Evolutionary conservation across 768 basidiomycete species (phyloP).

Genomic region (Termitomyces sp.): DNA sequence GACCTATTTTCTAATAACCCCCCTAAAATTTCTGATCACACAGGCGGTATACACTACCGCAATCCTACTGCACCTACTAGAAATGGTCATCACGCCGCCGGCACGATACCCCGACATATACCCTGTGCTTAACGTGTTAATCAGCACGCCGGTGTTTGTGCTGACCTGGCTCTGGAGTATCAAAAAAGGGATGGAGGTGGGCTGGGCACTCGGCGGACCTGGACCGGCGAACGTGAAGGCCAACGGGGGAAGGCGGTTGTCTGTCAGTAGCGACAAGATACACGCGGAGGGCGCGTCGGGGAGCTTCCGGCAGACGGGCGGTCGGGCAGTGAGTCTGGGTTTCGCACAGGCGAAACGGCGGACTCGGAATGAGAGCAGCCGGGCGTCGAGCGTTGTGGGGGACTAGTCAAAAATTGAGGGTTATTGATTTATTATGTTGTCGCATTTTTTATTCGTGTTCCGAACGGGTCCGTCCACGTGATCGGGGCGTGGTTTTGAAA

Average conservation of each 20-base stretch:
- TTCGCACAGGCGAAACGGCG: background rate
- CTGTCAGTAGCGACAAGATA: slow-evolving; percentile 1
- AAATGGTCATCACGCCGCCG: slow-evolving; percentile 61
- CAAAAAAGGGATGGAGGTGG: slow-evolving; percentile 71
- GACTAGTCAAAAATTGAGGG: background rate
- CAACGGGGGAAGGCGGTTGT: slow-evolving; percentile 6
- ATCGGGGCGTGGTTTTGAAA: background rate
- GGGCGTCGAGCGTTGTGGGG: background rate
- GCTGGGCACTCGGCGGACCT: slow-evolving; percentile 74
- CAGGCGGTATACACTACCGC: slow-evolving; percentile 57
- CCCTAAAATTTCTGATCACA: slow-evolving; percentile 1
- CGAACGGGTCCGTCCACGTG: too few species aligned
- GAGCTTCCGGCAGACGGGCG: slow-evolving; percentile 18
- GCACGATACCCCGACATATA: slow-evolving; percentile 82
- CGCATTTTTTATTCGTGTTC: too few species aligned
- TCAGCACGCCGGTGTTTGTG: slow-evolving; percentile 78
- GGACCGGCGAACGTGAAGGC: slow-evolving; percentile 14
- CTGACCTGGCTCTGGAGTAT: slow-evolving; percentile 90
- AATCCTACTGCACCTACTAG: slow-evolving; percentile 56
- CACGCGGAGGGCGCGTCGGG: slow-evolving; percentile 1
- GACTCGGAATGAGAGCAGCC: background rate
- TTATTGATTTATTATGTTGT: too few species aligned
- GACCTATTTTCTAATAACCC: background rate
- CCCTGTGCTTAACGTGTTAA: slow-evolving; percentile 78
- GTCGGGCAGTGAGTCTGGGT: slow-evolving; percentile 20